Base-by-base conservation (phyloP, 768 basidiomycete species). In the Lactarius quietus region DNA sequence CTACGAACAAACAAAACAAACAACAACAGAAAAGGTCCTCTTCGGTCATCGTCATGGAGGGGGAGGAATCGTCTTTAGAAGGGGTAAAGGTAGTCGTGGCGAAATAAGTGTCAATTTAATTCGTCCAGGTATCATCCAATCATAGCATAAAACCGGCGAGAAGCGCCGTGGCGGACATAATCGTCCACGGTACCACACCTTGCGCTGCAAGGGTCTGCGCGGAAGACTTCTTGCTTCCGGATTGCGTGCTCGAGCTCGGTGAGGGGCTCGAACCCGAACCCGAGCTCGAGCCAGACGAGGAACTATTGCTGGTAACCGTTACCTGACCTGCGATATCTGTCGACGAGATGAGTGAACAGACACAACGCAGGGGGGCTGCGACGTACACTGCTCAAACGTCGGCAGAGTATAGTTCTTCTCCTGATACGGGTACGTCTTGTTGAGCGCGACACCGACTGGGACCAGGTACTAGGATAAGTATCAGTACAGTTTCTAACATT, bases 381-480 rank as follows among this genome's bases (percentile, higher is more conserved):
- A 74, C 80, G 53, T 36, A 85, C 85, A 84, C 70, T 83, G 76
- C 1, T 75, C 71, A 68, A 85, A 86, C 6, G 76, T 71, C 12
- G 80, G 81, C 61, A 78, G 68, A 0, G 78, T 70, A 58, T 78
- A 77, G 66, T 78, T 78, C 12, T 74, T 72, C 72, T 86, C 86
- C 12, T 79, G 75, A 63, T 87, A 86, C 7, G 83, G 84, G 2
- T 80, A 77, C 1, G 81, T 80, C 53, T 77, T 76, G 70, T 87
- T 87, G 9, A 78, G 60, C 0, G 81, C 81, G 6, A 84, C 81
- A 9, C 78, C 81, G 48, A 87, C 73, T n/a, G 86, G 86, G 10
- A 85, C 82, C 31, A 87, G 70, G 66, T 82, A 53, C 62, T 73
- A 43, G 45, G 17, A 12, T 20, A 57, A 26, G 35, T 18, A 28